Base-by-base conservation (phyloP, 768 basidiomycete species). In the Macrolepiota albuminosa region DNA sequence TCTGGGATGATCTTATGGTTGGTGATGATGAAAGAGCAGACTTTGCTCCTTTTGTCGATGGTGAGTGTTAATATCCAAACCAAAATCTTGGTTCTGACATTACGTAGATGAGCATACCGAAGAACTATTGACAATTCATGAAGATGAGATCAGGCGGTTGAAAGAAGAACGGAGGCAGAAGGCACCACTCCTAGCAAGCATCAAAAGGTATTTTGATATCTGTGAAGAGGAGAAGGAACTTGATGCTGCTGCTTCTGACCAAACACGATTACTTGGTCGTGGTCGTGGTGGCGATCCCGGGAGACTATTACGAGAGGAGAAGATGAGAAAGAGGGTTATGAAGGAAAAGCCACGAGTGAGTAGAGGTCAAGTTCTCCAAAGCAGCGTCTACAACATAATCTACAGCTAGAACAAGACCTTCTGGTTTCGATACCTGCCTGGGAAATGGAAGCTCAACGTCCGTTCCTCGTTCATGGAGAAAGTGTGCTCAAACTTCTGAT, bases 301-400 rank as follows among this genome's bases (percentile, higher is more conserved):
- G 6, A 78, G 93, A 21, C 73, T 99, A 39, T 74, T 98, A 55
- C 82, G 93, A 60, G 96, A 99, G 73, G 96, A 98, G 77, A 97
- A 97, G 81, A 93, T 96, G 88, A 82, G 96, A 56, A 98, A 98
- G 72, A 81, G 95, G 33, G 94, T 99, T 14, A 81, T 81, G 58
- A 91, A 92, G 70, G 89, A 96, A 75, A 98, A 97, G 69, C 96
- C 96, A 31, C 83, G 90, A 69, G 96, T 97, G 69, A 63, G 87
- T 75, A 45, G 0, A n/a, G 21, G 24, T n/a, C 10, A 40, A 52
- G 24, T 10, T 50, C 13, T 8, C 33, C 13, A 57, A 47, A 14
- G 21, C 39, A 13, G 24, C 6, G 37, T 45, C 16, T 50, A 10
- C 49, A 24, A 50, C 31, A 2, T 42, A 36, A 8, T 29, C 6